Percentiles rank a stretch among this genome's conserved stretches.
Conservation (phyloP, 148 eudicot species). For the Nepenthes mirabilis region DNA sequence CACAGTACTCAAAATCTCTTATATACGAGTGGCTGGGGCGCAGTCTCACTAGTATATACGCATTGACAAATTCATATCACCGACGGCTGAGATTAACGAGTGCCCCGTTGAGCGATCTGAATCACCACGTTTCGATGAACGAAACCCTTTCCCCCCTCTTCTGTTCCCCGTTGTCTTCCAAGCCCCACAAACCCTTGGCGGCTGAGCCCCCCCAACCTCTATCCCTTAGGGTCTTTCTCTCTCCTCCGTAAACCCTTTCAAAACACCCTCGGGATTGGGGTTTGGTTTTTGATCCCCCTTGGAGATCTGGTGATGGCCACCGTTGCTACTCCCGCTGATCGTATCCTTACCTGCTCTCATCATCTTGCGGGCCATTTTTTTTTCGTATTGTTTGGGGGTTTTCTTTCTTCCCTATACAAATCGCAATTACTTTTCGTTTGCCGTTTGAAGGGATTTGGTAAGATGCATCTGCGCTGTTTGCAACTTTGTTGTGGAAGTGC, state of each 20-base stretch:
- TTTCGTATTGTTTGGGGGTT: not conserved
- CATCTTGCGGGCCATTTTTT: not conserved
- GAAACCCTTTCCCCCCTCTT: slow-evolving; percentile 11
- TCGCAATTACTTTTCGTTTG: too few relatives aligned
- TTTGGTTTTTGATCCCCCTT: slow-evolving; percentile 5
- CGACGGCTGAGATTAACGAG: too few relatives aligned
- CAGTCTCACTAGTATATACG: too few relatives aligned
- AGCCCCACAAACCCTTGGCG: slow-evolving; percentile 26
- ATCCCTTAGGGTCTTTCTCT: slow-evolving; percentile 10
- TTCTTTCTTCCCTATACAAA: too few relatives aligned
- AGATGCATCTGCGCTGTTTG: too few relatives aligned
- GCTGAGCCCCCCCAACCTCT: slow-evolving; percentile 14
- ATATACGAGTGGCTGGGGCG: too few relatives aligned
- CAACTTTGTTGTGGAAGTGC: too few relatives aligned
- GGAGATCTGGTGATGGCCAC: slow-evolving; percentile 46
- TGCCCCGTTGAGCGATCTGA: slow-evolving; percentile 29
- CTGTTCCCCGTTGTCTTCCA: not conserved
- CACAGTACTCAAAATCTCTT: too few relatives aligned
- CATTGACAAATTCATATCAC: too few relatives aligned
- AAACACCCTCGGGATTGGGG: slow-evolving; percentile 6
- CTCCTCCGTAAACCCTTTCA: not conserved
- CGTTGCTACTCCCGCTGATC: slow-evolving; percentile 49
- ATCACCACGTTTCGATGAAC: slow-evolving; percentile 24
- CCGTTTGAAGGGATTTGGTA: too few relatives aligned
- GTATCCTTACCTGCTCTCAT: slow-evolving; percentile 26